Evolutionary conservation across 495 filamentous ascomycete genomes (phyloP).

Genomic region (Hypomontagnella monticulosa): DNA sequence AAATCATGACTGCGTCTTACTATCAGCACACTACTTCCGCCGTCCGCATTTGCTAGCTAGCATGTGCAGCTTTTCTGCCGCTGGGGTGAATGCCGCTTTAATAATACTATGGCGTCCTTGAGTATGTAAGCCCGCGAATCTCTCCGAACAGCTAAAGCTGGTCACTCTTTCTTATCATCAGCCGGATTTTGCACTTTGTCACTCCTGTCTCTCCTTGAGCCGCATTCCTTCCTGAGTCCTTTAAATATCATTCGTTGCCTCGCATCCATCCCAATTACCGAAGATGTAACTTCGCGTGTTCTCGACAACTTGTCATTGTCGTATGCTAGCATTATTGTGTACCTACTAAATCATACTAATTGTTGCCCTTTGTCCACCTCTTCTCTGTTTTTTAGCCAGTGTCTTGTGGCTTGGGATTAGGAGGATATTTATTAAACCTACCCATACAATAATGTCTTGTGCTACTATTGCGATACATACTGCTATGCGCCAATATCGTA

Average conservation of each 20-base stretch:
- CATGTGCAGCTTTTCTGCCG: slow-evolving; percentile 32
- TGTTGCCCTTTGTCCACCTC: background rate
- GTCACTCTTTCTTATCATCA: background rate
- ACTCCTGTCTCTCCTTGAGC: slow-evolving; percentile 22
- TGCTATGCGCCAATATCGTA: slow-evolving; percentile 37
- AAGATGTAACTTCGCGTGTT: slow-evolving; percentile 32
- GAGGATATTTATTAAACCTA: background rate
- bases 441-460: slow-evolving; percentile 33
- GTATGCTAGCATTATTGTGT: slow-evolving; percentile 18
- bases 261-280: slow-evolving; percentile 30
- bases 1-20: slow-evolving; percentile 44
- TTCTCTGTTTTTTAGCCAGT: slow-evolving; percentile 5
- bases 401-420: slow-evolving; percentile 8
- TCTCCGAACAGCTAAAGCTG: background rate
- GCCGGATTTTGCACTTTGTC: background rate
- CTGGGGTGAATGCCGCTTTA: slow-evolving; percentile 45
- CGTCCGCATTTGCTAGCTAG: slow-evolving; percentile 36
- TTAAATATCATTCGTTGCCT: slow-evolving; percentile 4
- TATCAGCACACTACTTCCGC: slow-evolving; percentile 29
- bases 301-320: slow-evolving; percentile 31
- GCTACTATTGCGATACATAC: slow-evolving; percentile 21
- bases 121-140: slow-evolving; percentile 45
- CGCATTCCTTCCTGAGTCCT: slow-evolving; percentile 28
- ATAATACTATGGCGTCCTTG: slow-evolving; percentile 44
- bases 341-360: background rate